phyloP scores from a whole-genome alignment of 1,139 yeast genomes.

The Kurtzmaniella quercitrusa region DNA sequence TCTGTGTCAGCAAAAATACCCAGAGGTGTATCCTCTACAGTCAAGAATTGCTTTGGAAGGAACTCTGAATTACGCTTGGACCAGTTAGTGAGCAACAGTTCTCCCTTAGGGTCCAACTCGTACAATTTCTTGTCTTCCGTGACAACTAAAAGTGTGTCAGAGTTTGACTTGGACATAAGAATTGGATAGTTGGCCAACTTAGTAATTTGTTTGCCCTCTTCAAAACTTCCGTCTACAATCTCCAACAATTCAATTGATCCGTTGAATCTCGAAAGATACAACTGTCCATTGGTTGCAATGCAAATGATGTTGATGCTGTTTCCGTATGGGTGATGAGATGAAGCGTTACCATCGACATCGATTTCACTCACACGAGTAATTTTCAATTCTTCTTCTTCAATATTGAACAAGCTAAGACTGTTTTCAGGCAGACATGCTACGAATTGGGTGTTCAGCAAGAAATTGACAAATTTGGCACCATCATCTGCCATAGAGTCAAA shows the following conservation, averaged over 20 bases:
- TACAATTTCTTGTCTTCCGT: slow-evolving; percentile 72
- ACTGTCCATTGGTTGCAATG: slow-evolving; percentile 40
- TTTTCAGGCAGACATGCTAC: slow-evolving; percentile 63
- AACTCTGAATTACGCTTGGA: slow-evolving; percentile 71
- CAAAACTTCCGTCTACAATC: slow-evolving; percentile 14
- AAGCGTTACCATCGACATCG: slow-evolving; percentile 15
- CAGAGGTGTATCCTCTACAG: slow-evolving; percentile 64
- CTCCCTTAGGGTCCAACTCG: slow-evolving; percentile 49
- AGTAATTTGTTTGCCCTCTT: slow-evolving; percentile 30
- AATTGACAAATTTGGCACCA: slow-evolving; percentile 58
- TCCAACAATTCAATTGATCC: slow-evolving; percentile 59
- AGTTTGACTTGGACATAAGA: slow-evolving; percentile 52
- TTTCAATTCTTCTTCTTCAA: slow-evolving; percentile 37
- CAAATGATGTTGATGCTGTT: slow-evolving; percentile 47
- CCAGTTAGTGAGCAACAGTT: slow-evolving; percentile 68
- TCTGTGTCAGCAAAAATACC: slow-evolving; percentile 55
- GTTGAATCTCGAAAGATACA: slow-evolving; percentile 58
- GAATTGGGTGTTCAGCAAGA: slow-evolving; percentile 32
- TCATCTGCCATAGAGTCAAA: slow-evolving; percentile 34
- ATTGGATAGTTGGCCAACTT: slow-evolving; percentile 60
- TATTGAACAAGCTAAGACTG: slow-evolving; percentile 50
- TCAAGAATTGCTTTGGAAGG: slow-evolving; percentile 62
- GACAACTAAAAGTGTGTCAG: slow-evolving; percentile 55
- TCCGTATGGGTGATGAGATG: slow-evolving; percentile 26
- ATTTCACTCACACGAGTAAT: slow-evolving; percentile 25